phyloP scores from a whole-genome alignment of 495 filamentous ascomycete species.

The Hyaloscypha hepaticicola region DNA sequence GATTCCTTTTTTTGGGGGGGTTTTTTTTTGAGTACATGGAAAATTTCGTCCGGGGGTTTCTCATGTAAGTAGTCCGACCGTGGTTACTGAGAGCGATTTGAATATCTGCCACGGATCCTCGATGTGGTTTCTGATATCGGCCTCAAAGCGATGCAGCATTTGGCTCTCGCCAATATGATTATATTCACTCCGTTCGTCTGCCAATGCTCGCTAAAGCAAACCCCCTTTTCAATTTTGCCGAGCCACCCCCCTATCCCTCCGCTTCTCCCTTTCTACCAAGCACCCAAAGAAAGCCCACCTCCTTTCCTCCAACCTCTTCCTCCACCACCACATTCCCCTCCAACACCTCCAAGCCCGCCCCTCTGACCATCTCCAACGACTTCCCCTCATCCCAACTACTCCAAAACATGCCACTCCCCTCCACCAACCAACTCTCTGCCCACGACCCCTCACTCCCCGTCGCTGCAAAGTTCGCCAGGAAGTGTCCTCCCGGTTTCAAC shows the following conservation, averaged over 20 bases:
- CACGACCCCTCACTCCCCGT: conserved; percentile 6
- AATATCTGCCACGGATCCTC: no score
- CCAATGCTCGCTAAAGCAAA: no score
- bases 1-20: no score
- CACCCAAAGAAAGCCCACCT: conserved; percentile 18
- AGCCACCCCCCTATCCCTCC: background rate
- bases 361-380: conserved; percentile 46
- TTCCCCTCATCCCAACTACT: conserved; percentile 39
- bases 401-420: conserved; percentile 39
- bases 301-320: conserved; percentile 27
- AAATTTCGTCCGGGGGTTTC: no score
- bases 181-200: no score
- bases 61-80: no score
- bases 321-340: conserved; percentile 32
- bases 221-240: no score
- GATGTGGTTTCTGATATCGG: no score
- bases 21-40: no score
- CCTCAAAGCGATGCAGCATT: no score
- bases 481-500: conserved; percentile 42
- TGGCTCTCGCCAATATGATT: no score
- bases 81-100: no score
- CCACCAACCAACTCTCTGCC: conserved; percentile 32
- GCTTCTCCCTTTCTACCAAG: background rate
- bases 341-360: conserved; percentile 20
- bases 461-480: conserved; percentile 41